A percentile compares a stretch with the other conserved stretches of the same genome.
phyloP scores from a whole-genome alignment of 202 grass and related monocot species.

The Cymbopogon flexuosus region DNA sequence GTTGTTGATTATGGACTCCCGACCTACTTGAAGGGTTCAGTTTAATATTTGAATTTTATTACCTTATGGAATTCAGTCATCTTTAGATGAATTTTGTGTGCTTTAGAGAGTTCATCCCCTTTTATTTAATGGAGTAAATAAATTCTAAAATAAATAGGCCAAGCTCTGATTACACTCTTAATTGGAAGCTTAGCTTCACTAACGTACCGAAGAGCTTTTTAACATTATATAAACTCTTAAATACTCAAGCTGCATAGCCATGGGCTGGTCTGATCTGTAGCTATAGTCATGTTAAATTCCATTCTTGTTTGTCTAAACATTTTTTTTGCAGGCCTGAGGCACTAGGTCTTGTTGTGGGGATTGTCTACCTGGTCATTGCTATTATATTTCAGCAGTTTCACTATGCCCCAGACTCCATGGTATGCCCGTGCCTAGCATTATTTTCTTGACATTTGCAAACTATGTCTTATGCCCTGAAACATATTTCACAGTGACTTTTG shows the following conservation, averaged over 20 bases:
- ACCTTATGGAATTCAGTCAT: neutral
- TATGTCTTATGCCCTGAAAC: constrained; percentile 22
- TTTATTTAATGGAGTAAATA: neutral
- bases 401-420: constrained; percentile 69
- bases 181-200: neutral
- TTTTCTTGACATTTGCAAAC: constrained; percentile 16
- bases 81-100: neutral
- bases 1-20: neutral
- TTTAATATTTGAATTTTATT: neutral
- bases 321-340: constrained; percentile 58
- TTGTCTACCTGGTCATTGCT: constrained; percentile 88
- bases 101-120: neutral
- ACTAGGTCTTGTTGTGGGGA: constrained; percentile 85
- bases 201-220: neutral
- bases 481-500: neutral
- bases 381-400: constrained; percentile 96
- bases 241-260: no score
- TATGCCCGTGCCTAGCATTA: constrained; percentile 35
- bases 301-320: no score
- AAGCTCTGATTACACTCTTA: neutral
- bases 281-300: no score
- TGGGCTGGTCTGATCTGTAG: no score
- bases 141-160: neutral
- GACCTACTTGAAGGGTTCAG: neutral
- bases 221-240: no score